These are phyloP conservation scores for Lipomyces yamadae DNA, from an alignment of 805 yeast species.

Conservation along the genomic window DNA sequence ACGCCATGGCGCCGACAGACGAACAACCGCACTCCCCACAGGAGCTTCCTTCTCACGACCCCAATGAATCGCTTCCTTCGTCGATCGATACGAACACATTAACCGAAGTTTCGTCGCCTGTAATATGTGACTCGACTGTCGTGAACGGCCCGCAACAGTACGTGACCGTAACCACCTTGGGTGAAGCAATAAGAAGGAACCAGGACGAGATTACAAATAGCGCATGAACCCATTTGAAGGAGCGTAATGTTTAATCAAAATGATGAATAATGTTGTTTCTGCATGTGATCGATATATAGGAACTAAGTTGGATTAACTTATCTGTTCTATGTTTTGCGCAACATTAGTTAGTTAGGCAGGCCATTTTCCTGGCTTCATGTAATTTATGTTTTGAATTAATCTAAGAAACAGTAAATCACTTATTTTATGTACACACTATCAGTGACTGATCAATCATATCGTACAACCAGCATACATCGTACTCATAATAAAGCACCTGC, in stretches of 20 bases:
- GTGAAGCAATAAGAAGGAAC: constrained; percentile 23
- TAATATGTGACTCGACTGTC: not conserved
- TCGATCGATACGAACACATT: not conserved
- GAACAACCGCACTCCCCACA: not conserved
- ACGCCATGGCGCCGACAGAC: constrained; percentile 2
- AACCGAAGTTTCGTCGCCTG: not conserved
- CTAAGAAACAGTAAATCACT: not conserved
- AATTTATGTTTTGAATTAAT: not conserved
- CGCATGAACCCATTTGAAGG: not conserved
- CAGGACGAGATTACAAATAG: constrained; percentile 16
- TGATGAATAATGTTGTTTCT: not conserved
- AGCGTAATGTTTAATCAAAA: not conserved
- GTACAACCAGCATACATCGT: not conserved
- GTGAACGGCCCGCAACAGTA: constrained; percentile 5
- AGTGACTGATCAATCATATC: not conserved
- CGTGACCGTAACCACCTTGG: constrained; percentile 21
- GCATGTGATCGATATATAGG: not conserved
- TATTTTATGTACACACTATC: too few relatives aligned
- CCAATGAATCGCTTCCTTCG: not conserved
- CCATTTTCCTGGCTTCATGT: not conserved
- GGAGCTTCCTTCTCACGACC: not conserved
- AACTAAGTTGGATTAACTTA: not conserved
- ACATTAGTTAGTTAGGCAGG: too few relatives aligned
- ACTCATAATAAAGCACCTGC: not conserved
- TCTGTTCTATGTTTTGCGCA: not conserved